A percentile compares a stretch with the other conserved stretches of the same genome.
These are phyloP conservation scores for Salix brachista DNA, from an alignment of 345 rosid genomes.

Conservation along the genomic window DNA sequence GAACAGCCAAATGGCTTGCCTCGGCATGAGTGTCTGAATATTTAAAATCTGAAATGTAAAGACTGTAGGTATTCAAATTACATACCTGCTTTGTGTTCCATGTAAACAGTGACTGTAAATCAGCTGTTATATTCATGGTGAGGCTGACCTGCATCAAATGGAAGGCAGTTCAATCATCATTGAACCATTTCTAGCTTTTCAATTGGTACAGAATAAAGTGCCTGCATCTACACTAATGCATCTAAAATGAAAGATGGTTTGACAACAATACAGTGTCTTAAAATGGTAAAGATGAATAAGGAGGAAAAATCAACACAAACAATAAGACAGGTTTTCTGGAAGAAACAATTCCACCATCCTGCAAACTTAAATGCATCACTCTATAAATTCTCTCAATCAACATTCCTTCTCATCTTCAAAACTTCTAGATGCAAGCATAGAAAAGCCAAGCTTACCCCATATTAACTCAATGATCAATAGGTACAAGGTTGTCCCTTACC, in stretches of 20 bases:
- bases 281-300: not conserved
- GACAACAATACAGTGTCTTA: not conserved
- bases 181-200: not conserved
- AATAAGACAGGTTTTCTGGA: not conserved
- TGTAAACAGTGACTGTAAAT: constrained; percentile 78
- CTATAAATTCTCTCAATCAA: not conserved
- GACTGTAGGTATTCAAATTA: not conserved
- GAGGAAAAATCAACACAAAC: not conserved
- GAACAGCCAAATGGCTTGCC: not conserved
- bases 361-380: not conserved
- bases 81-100: constrained; percentile 99
- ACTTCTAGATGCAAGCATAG: not conserved
- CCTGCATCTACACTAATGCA: not conserved
- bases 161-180: not conserved
- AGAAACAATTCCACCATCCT: not conserved
- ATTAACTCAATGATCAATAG: not conserved
- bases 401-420: not conserved
- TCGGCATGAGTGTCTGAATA: not conserved
- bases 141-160: constrained; percentile 64
- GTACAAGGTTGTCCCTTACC: not conserved
- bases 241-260: not conserved
- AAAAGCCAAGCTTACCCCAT: no score
- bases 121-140: constrained; percentile 79
- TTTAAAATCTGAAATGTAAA: not conserved
- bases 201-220: not conserved